phyloP scores from a whole-genome alignment of 1,284 basidiomycete genomes.

The Apiotrichum laibachii region DNA sequence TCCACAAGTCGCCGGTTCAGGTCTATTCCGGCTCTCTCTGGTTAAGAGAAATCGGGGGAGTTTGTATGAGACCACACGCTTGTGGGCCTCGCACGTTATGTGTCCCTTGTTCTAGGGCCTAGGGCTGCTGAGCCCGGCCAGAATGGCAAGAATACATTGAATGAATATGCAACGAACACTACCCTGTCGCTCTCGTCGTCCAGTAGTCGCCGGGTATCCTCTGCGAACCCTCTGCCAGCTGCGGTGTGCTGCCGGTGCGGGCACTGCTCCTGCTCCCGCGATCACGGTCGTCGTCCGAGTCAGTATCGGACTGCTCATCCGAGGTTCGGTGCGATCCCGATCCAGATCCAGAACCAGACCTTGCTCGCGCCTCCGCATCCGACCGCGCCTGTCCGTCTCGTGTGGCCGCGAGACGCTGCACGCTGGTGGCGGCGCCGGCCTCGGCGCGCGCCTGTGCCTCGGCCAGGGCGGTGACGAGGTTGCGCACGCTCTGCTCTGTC shows the following conservation, averaged over 20 bases:
- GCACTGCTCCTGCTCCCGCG: no score
- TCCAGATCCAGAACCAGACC: no score
- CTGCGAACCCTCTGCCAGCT: not conserved
- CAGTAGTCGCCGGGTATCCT: conserved; percentile 27
- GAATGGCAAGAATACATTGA: conserved; percentile 9
- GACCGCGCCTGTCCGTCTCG: no score
- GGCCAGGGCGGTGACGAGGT: conserved; percentile 4
- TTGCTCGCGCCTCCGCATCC: no score
- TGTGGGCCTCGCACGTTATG: no score
- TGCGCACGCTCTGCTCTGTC: not conserved
- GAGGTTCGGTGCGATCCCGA: not conserved
- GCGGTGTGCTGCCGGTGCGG: not conserved
- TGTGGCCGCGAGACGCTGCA: conserved; percentile 2
- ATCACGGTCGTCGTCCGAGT: not conserved
- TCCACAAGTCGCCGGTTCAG: no score
- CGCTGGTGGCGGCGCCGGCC: not conserved
- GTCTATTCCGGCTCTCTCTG: no score
- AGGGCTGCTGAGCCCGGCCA: no score
- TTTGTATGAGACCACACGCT: no score
- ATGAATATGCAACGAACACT: conserved; percentile 11
- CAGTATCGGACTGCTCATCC: not conserved
- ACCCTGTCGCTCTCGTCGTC: conserved; percentile 20
- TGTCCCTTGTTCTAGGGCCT: no score
- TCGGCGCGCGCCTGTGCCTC: conserved; percentile 7
- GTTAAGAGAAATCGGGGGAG: no score